phyloP scores from a whole-genome alignment of 2,329 filamentous ascomycete genomes.

The Trichoderma atroviride region DNA sequence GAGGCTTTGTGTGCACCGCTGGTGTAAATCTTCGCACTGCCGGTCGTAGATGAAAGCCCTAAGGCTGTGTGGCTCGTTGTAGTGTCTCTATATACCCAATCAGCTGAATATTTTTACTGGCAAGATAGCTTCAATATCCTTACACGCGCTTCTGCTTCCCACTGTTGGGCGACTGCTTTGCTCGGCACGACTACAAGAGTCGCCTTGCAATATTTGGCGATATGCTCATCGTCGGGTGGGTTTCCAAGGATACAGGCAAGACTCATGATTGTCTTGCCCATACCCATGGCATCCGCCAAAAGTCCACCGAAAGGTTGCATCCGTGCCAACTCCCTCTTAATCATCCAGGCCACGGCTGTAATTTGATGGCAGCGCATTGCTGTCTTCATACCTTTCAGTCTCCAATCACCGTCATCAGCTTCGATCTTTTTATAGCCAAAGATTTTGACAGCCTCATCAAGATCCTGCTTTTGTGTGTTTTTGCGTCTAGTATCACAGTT shows the following conservation, averaged over 20 bases:
- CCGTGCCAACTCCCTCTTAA: conserved; percentile 48
- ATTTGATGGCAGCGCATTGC: conserved; percentile 54
- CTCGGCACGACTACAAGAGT: conserved; percentile 42
- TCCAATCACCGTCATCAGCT: conserved; percentile 19
- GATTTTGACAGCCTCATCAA: conserved; percentile 21
- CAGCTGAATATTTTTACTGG: background rate
- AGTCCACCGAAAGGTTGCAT: conserved; percentile 35
- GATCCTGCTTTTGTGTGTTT: conserved; percentile 27
- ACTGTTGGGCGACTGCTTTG: conserved; percentile 33
- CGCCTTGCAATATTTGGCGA: conserved; percentile 38
- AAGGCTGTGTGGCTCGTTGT: background rate
- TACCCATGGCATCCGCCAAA: conserved; percentile 64
- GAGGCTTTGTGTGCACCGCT: background rate
- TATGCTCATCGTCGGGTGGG: conserved; percentile 39
- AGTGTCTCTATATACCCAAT: background rate
- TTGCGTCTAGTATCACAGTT: conserved; percentile 27
- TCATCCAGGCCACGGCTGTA: conserved; percentile 57
- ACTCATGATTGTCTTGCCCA: conserved; percentile 73
- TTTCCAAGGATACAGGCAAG: conserved; percentile 50
- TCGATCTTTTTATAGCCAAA: conserved; percentile 33
- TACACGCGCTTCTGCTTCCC: conserved; percentile 29
- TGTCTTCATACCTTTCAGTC: conserved; percentile 30
- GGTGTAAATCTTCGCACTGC: background rate
- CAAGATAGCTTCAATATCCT: background rate
- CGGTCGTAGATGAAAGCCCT: background rate